Conservation (phyloP, 805 yeast genomes). For the Pichia exigua region DNA sequence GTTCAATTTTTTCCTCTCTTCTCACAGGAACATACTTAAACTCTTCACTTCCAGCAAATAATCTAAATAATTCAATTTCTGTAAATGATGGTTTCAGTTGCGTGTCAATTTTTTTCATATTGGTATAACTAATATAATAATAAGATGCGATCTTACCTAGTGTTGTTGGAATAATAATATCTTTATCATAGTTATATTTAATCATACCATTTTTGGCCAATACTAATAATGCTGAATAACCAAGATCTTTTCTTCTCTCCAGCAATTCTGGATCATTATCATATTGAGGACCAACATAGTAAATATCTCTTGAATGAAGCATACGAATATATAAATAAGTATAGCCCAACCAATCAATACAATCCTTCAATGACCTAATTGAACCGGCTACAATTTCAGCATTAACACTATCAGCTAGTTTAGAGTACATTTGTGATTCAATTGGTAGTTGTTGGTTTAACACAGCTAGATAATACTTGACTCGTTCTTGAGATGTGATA, state of each 20-base stretch:
- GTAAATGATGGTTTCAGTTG: slow-evolving; percentile 57
- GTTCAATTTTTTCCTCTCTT: slow-evolving; percentile 75
- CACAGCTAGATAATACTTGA: slow-evolving; percentile 85
- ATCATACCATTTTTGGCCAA: slow-evolving; percentile 53
- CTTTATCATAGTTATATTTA: slow-evolving; percentile 45
- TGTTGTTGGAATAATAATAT: slow-evolving; percentile 50
- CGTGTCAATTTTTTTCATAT: slow-evolving; percentile 60
- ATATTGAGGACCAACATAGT: slow-evolving; percentile 66
- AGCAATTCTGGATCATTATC: slow-evolving; percentile 40
- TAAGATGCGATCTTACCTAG: slow-evolving; percentile 80
- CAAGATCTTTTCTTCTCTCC: slow-evolving; percentile 55
- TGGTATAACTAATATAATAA: slow-evolving; percentile 70
- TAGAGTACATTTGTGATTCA: slow-evolving; percentile 74
- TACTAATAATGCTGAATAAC: slow-evolving; percentile 65
- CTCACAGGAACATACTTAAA: slow-evolving; percentile 78
- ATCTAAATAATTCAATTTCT: slow-evolving; percentile 65
- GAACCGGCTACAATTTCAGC: slow-evolving; percentile 82
- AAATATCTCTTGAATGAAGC: slow-evolving; percentile 62
- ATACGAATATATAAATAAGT: slow-evolving; percentile 77
- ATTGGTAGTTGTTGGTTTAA: slow-evolving; percentile 87
- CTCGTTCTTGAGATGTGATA: slow-evolving; percentile 77
- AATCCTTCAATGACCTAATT: slow-evolving; percentile 52
- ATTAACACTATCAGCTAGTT: slow-evolving; percentile 66
- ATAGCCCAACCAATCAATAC: slow-evolving; percentile 70
- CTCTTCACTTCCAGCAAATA: slow-evolving; percentile 79